phyloP scores from a whole-genome alignment of 2,329 filamentous ascomycete species.

The Fonsecaea nubica region DNA sequence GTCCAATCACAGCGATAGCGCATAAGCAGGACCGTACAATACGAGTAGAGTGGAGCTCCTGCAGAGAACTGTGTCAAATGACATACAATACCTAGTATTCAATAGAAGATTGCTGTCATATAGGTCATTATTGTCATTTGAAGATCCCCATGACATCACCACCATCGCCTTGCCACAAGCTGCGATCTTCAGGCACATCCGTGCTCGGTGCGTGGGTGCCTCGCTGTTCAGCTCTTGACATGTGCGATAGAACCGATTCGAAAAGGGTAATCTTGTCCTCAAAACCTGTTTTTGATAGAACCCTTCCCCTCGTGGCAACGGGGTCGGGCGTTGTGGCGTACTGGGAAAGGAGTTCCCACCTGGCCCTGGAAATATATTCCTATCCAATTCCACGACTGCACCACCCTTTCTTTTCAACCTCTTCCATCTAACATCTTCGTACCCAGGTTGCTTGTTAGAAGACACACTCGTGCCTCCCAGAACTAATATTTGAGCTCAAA shows the following conservation, averaged over 20 bases:
- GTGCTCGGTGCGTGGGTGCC: neutral
- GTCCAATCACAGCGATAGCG: neutral
- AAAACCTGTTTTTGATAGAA: slow-evolving; percentile 14
- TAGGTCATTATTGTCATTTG: neutral
- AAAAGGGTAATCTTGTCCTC: slow-evolving; percentile 8
- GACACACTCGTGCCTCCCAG: neutral
- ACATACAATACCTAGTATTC: neutral
- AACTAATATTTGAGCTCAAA: too few relatives aligned
- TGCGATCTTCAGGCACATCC: slow-evolving; percentile 13
- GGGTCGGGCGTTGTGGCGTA: neutral
- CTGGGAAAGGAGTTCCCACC: neutral
- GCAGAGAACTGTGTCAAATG: neutral
- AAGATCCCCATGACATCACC: slow-evolving; percentile 11
- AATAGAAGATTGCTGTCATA: too few relatives aligned
- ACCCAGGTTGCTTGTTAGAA: neutral
- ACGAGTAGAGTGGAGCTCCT: neutral
- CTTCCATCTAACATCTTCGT: neutral
- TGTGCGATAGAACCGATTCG: slow-evolving; percentile 3
- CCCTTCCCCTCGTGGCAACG: neutral
- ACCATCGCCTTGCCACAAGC: neutral
- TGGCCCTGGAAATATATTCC: slow-evolving; percentile 3
- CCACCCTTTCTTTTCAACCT: neutral
- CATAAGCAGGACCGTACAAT: neutral
- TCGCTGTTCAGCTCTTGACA: neutral
- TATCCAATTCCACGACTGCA: neutral